A percentile compares a stretch with the other conserved stretches of the same genome.
phyloP scores from a whole-genome alignment of 306 rosid species.

The Luffa acutangula region DNA sequence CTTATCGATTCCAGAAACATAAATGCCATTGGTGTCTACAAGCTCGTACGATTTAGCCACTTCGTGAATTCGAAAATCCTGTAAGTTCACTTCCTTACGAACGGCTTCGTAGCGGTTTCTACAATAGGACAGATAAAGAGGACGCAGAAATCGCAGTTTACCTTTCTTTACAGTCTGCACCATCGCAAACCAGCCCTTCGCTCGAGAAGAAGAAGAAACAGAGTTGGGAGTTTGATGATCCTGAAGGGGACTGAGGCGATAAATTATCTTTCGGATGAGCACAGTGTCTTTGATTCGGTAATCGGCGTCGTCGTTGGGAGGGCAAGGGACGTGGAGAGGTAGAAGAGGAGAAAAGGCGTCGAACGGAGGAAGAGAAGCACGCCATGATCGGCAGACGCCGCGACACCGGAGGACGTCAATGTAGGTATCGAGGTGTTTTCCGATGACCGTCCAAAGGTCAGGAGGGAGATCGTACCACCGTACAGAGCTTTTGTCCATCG shows the following conservation, averaged over 20 bases:
- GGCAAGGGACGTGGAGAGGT: conserved; percentile 12
- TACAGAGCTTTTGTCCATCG: neutral
- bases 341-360: neutral
- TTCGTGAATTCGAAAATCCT: conserved; percentile 10
- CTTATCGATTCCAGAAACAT: neutral
- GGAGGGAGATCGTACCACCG: conserved; percentile 20
- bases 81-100: neutral
- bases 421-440: neutral
- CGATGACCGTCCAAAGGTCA: conserved; percentile 19
- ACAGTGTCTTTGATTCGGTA: neutral
- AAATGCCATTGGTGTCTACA: neutral
- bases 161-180: too few relatives aligned
- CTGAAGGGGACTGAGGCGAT: too few relatives aligned
- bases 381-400: conserved; percentile 23
- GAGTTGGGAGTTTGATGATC: too few relatives aligned
- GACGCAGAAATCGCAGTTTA: too few relatives aligned
- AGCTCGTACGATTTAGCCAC: conserved; percentile 5
- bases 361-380: conserved; percentile 14
- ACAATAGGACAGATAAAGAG: neutral
- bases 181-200: too few relatives aligned
- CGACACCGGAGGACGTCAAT: conserved; percentile 28
- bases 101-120: neutral
- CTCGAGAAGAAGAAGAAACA: too few relatives aligned
- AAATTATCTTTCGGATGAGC: neutral
- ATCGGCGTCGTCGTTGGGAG: neutral